Evolutionary conservation across 2,329 filamentous ascomycete species (phyloP), one percentile per base, ranked within the genome.

Genomic region (Aspergillus cejpii): DNA sequence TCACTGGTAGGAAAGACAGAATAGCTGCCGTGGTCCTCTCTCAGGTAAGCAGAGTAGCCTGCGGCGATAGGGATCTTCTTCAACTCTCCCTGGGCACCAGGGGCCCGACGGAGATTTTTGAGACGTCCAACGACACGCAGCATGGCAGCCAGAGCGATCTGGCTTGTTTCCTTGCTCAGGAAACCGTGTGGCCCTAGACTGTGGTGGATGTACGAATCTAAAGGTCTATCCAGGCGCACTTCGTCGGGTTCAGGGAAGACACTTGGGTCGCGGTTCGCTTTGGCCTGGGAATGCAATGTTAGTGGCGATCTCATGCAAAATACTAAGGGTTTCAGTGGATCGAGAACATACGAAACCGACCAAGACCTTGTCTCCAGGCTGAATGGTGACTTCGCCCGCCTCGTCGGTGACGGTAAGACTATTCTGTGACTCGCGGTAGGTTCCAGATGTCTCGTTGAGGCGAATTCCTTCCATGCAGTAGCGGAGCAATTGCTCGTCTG

Each of bases 381-480:
- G 68, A 49, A 85, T 70, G 0, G 62, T 52, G 12, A 84, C 62
- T n/a, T 67, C 54, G 19, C 67, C 66, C 41, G 61, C 64, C 11
- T 74, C 73, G 45, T 82, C 76, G 20, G 80, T 73, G 39, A 80
- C 70, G 1, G 69, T 68, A 39, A 76, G 71, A 14, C 66, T 58
- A 0, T 58, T 63, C 0, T 72, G 64, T 2, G 76, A 77, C 44
- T 78, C 69, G 29, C 83, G 79, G 68, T 79, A 81, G 1, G 80
- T 71, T 7, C 77, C 76, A 43, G 80, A 78, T 0, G 78, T 78
- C 8, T 81, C 79, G 3, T 80, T 79, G 42, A 90, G 72, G 29
- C 85, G 81, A 44, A 85, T 75, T 12, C 81, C 85, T 64, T 87
- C 87, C 71, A 84, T 74, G 34, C 78, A 80, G 59, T 87, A 89